Evolutionary conservation across 257 asterid species (phyloP), one percentile per base, ranked within the genome.

Genomic region (Nicotiana knightiana): DNA sequence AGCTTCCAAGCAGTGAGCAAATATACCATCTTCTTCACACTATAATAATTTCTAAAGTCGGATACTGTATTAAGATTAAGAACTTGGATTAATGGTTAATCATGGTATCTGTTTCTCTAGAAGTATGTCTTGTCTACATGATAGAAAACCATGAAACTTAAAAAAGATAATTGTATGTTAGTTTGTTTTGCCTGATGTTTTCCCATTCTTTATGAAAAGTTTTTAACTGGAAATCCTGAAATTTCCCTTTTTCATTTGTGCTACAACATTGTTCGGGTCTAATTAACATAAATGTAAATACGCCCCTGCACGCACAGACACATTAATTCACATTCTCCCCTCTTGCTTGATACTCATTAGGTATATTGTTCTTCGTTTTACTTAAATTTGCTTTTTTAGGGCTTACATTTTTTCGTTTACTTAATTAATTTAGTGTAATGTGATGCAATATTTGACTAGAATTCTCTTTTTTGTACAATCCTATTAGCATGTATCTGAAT

Each of bases 211-310:
- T 24, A 1, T 71, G 78, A 46, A 71, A 21, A 2, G 2, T 2
- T 30, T 71, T 46, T 6, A 21, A 71, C 78, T 71, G 59, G 78
- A 37, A 71, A 71, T 71, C 59, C 78, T 71, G 78, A 21, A 24
- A 73, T 32, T 48, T 6, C 17, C 64, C 46, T 28, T 75, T 75
- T 28, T 9, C 46, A 13, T 62, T 7, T 62, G 46, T 62, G 30
- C 75, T 62, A 79, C 37, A 24, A 37, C 75, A 16, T 35, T 66
- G 73, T 43, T 66, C 76, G 46, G 73, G 13, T 63, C 57, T 62
- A 46, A 43, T 43, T 43, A 43, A 66, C 75, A 80, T 46, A 13
- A 18, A 21, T 21, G 24, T 21, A 21, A 21, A 21, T 21, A 21
- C 24, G 24, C 24, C 24, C 24, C 24, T 21, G 24, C 24, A 21